Percentiles rank a stretch among this genome's conserved stretches.
These are phyloP conservation scores for Epithemia pelagica DNA, from an alignment of 108 stramenopile genomes.

Conservation along the genomic window DNA sequence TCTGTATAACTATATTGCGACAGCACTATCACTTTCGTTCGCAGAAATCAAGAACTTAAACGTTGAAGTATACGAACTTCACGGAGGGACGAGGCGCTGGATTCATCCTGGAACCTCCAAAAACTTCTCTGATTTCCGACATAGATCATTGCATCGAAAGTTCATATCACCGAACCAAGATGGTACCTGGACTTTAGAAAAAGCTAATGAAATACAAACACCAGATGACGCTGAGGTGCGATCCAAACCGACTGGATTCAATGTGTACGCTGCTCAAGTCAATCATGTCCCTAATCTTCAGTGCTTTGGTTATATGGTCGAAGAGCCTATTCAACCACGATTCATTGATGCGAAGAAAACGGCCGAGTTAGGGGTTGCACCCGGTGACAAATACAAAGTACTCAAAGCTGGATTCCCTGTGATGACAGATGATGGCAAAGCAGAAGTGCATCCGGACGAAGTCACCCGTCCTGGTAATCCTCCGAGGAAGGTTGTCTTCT, in stretches of 20 bases:
- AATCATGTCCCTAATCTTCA: conserved; percentile 67
- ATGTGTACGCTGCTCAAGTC: conserved; percentile 71
- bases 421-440: conserved; percentile 43
- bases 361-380: conserved; percentile 44
- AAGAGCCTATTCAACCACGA: conserved; percentile 55
- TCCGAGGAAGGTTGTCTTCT: conserved; percentile 56
- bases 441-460: conserved; percentile 47
- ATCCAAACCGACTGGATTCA: conserved; percentile 18
- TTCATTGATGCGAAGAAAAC: conserved; percentile 66
- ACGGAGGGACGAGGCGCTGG: conserved; percentile 47
- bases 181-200: conserved; percentile 58
- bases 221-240: conserved; percentile 2
- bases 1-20: conserved; percentile 67
- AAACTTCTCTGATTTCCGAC: conserved; percentile 63
- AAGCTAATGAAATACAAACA: conserved; percentile 20
- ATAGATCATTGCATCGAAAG: conserved; percentile 21
- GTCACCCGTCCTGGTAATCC: conserved; percentile 30
- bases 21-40: conserved; percentile 42
- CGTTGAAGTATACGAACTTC: conserved; percentile 58
- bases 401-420: conserved; percentile 69
- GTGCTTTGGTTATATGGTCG: conserved; percentile 72
- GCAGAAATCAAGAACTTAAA: conserved; percentile 41
- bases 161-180: conserved; percentile 31
- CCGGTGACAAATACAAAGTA: conserved; percentile 51
- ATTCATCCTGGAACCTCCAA: conserved; percentile 20